A percentile compares a stretch with the other conserved stretches of the same genome.
Evolutionary conservation across 257 asterid species (phyloP).

Genomic region (Prunella vulgaris): DNA sequence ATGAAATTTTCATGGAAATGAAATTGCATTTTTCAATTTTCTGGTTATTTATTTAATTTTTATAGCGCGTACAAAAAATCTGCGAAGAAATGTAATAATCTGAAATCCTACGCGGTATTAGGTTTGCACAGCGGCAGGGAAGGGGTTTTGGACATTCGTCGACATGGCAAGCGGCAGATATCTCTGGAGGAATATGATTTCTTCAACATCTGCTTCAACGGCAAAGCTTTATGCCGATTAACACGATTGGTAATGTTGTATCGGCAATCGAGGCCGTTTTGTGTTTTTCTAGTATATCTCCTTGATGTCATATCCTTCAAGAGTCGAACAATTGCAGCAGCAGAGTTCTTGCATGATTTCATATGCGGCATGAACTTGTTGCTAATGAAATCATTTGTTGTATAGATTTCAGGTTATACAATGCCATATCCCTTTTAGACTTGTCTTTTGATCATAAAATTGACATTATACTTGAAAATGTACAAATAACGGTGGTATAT

Average conservation of each 20-base stretch:
- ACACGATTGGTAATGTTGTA: constrained; percentile 26
- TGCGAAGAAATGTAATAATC: not conserved
- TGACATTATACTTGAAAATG: constrained; percentile 10
- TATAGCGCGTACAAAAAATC: no score
- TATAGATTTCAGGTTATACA: constrained; percentile 22
- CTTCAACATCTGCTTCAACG: constrained; percentile 25
- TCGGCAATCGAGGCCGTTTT: constrained; percentile 14
- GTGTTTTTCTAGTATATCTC: constrained; percentile 15
- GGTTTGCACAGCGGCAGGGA: constrained; percentile 49
- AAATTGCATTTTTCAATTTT: not conserved
- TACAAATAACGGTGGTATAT: constrained; percentile 4
- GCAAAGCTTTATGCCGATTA: constrained; percentile 38
- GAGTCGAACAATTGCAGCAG: not conserved
- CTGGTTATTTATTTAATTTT: not conserved
- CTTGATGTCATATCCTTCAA: constrained; percentile 6
- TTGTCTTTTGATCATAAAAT: not conserved
- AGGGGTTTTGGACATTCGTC: constrained; percentile 73
- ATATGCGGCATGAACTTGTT: constrained; percentile 3
- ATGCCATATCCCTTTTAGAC: constrained; percentile 9
- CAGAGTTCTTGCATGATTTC: constrained; percentile 13
- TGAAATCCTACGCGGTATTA: constrained; percentile 15
- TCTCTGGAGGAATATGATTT: constrained; percentile 75
- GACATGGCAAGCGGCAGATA: constrained; percentile 93
- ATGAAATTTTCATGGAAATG: not conserved
- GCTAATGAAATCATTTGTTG: constrained; percentile 16